A percentile compares a stretch with the other conserved stretches of the same genome.
Evolutionary conservation across 805 yeast genomes (phyloP).

Genomic region (Metschnikowia baotianmanensis): DNA sequence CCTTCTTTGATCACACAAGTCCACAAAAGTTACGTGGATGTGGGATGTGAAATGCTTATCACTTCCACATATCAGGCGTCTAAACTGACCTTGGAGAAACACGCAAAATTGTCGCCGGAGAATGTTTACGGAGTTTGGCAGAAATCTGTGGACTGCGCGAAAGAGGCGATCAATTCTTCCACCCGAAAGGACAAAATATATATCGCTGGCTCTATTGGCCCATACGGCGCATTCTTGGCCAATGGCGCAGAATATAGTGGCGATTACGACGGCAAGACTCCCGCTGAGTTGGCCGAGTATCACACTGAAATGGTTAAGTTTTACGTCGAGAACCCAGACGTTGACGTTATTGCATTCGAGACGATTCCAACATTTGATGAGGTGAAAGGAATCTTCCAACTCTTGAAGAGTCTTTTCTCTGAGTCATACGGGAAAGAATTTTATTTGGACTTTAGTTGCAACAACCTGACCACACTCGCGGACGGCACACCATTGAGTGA

Average conservation of each 20-base stretch:
- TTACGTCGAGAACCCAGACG: constrained; percentile 35
- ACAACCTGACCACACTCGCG: constrained; percentile 21
- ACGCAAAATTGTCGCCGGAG: constrained; percentile 12
- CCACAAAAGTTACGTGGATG: constrained; percentile 18
- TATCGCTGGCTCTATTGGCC: constrained; percentile 69
- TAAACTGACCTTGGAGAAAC: constrained; percentile 14
- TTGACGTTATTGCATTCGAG: constrained; percentile 64
- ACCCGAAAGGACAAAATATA: constrained; percentile 13
- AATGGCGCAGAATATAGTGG: constrained; percentile 77
- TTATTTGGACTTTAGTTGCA: constrained; percentile 41
- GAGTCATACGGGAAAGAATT: constrained; percentile 35
- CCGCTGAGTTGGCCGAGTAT: constrained; percentile 44
- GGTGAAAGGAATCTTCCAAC: constrained; percentile 45
- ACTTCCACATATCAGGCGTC: constrained; percentile 23
- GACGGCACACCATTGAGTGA: constrained; percentile 32
- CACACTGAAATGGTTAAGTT: constrained; percentile 47
- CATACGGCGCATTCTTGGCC: constrained; percentile 69
- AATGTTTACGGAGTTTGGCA: constrained; percentile 16
- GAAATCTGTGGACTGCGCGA: constrained; percentile 16
- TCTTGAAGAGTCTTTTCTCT: constrained; percentile 33
- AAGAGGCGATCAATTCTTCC: constrained; percentile 10
- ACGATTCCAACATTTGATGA: constrained; percentile 68
- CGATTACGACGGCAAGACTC: constrained; percentile 45
- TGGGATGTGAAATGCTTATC: constrained; percentile 19
- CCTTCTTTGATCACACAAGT: constrained; percentile 16